A percentile compares a stretch with the other conserved stretches of the same genome.
Conservation (phyloP, 1,284 basidiomycete genomes). For the Cerrena zonata region DNA sequence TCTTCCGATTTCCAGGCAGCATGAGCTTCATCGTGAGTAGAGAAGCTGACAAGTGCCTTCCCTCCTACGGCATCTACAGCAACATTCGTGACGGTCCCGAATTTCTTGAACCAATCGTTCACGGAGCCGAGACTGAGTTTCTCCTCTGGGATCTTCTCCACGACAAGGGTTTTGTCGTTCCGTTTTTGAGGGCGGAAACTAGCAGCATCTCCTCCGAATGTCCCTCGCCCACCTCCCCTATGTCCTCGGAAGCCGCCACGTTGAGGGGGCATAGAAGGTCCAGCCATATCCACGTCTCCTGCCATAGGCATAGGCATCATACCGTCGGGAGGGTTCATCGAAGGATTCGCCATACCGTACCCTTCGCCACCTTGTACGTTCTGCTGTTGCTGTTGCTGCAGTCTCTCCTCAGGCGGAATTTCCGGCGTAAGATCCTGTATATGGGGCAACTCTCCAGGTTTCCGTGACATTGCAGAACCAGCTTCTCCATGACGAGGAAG, state of each 20-base stretch:
- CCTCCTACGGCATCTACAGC: conserved; percentile 72
- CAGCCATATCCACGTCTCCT: conserved; percentile 19
- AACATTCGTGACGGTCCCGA: conserved; percentile 90
- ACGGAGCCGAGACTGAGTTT: conserved; percentile 75
- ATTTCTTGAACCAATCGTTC: conserved; percentile 86
- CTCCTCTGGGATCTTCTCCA: conserved; percentile 89
- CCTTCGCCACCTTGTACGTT: too few relatives aligned
- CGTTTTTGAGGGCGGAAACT: conserved; percentile 61
- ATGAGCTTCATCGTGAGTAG: conserved; percentile 79
- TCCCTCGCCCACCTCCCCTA: conserved; percentile 39
- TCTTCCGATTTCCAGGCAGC: conserved; percentile 89
- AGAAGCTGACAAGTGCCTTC: conserved; percentile 85
- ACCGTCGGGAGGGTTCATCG: conserved; percentile 10
- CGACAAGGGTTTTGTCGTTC: conserved; percentile 80
- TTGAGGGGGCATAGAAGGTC: conserved; percentile 9
- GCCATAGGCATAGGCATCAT: conserved; percentile 9
- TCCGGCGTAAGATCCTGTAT: conserved; percentile 74
- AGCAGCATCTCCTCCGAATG: conserved; percentile 56
- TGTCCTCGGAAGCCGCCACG: conserved; percentile 33
- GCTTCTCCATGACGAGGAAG: conserved; percentile 44
- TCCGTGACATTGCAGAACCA: conserved; percentile 38
- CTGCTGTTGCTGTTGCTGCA: conserved; percentile 2
- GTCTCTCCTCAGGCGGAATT: conserved; percentile 26
- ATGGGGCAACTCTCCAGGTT: conserved; percentile 66
- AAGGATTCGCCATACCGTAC: conserved; percentile 11